Base-by-base conservation (phyloP, 306 rosid species). In the Arachis hypogaea region DNA sequence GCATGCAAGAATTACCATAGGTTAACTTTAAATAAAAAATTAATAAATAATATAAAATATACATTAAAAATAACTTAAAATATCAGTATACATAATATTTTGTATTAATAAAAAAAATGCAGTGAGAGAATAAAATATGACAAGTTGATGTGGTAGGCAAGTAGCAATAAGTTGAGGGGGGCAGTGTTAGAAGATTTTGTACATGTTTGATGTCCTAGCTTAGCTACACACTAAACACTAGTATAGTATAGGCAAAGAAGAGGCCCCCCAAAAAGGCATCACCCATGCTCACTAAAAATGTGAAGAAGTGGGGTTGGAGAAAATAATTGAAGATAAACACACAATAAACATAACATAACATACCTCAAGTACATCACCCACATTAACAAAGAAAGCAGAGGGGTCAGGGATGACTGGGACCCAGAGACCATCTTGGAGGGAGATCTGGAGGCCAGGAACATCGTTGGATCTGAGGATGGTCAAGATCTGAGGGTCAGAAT, bases 401-500 rank as follows among this genome's bases (percentile, higher is more conserved):
- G 96, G 93, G 79, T 92, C 98, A 59, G 96, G 86, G 2, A 85
- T 46, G 30, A 86, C 89, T 1, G 98, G 87, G 90, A 88, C 70
- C 96, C 98, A 92, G 5, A 85, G 68, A 5, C 91, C 91, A 54
- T 84, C 60, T 40, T 77, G 78, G 8, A 76, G 80, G 6, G 88
- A 88, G 50, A 92, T 89, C 73, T 92, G 96, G 60, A 92, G 96
- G 74, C 98, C 98, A 36, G 59, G 43, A 6, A 88, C 98, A 18
- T 92, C 92, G 84, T 92, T 89, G 74, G 98, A 92, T 90, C 88
- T 68, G 6, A 92, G 80, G 1, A 92, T 73, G 50, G 96, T 89
- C 62, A 89, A 12, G 77, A 92, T 88, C 87, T 92, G 98, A 81
- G 98, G 98, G 88, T 92, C 98, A 73, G 92, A 82, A 80, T 92